Percentiles rank a stretch among this genome's conserved stretches.
Evolutionary conservation across 2,329 filamentous ascomycete species (phyloP).

Genomic region (Colletotrichum tamarilloi): DNA sequence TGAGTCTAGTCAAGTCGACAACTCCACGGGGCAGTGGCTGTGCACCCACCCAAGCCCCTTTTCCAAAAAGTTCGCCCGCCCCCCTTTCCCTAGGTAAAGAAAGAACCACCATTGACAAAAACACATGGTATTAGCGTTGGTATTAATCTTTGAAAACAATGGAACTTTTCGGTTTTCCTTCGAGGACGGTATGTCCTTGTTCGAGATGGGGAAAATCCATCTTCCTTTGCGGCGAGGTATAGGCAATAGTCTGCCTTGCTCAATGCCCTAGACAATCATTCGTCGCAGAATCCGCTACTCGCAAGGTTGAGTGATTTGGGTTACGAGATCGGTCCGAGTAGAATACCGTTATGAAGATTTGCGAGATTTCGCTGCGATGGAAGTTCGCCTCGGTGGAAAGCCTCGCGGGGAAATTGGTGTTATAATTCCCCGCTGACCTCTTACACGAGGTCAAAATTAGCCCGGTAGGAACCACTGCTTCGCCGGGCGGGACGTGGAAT

Average conservation of each 20-base stretch:
- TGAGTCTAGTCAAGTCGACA: neutral
- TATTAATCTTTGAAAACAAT: neutral
- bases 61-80: neutral
- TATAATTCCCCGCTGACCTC: neutral
- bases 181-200: neutral
- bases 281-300: neutral
- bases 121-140: neutral
- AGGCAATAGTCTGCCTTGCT: neutral
- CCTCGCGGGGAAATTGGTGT: neutral
- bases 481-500: neutral
- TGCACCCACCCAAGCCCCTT: conserved; percentile 2
- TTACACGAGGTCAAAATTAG: neutral
- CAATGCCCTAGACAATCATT: neutral
- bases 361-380: neutral
- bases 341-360: accelerated
- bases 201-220: neutral
- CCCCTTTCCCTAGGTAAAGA: neutral
- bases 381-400: neutral
- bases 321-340: neutral
- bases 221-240: neutral
- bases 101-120: neutral
- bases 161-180: neutral
- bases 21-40: conserved; percentile 7
- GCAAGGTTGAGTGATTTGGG: accelerated
- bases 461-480: neutral